Percentiles rank a stretch among this genome's conserved stretches.
phyloP scores from a whole-genome alignment of 306 rosid genomes.

The Prunus mume region DNA sequence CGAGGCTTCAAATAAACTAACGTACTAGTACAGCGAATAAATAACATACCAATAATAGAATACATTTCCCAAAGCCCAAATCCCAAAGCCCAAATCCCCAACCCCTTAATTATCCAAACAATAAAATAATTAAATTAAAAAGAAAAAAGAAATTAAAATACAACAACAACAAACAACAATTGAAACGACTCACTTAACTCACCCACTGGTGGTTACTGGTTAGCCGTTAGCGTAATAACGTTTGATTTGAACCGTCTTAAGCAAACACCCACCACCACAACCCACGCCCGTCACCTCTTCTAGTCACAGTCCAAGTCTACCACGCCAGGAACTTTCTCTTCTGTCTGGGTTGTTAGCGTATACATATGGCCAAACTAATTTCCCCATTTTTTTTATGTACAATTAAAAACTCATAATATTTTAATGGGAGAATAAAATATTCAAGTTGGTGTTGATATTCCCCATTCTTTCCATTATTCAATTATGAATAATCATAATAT shows the following conservation, averaged over 20 bases:
- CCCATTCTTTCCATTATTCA: constrained; percentile 17
- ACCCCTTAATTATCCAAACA: too few species aligned
- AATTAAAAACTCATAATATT: too few species aligned
- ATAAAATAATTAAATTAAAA: too few species aligned
- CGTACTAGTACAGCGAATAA: neutral
- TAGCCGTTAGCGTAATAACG: constrained; percentile 22
- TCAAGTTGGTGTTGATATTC: constrained; percentile 50
- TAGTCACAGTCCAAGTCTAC: neutral
- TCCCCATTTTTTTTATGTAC: neutral
- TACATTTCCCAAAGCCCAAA: too few species aligned
- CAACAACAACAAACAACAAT: neutral
- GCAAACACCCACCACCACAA: constrained; percentile 59
- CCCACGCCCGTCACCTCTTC: neutral
- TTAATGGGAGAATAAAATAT: constrained; percentile 9
- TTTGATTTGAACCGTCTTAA: constrained; percentile 53
- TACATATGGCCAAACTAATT: neutral
- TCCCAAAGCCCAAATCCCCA: too few species aligned
- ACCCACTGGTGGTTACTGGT: constrained; percentile 82
- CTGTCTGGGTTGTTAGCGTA: constrained; percentile 29
- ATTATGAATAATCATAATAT: constrained; percentile 20
- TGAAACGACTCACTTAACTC: constrained; percentile 1
- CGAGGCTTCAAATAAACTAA: too few species aligned
- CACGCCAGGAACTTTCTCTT: constrained; percentile 34
- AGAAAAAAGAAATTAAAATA: neutral
- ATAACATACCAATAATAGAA: neutral